Conservation (phyloP, 73 alveolate species). For the Symbiodinium pilosum region DNA sequence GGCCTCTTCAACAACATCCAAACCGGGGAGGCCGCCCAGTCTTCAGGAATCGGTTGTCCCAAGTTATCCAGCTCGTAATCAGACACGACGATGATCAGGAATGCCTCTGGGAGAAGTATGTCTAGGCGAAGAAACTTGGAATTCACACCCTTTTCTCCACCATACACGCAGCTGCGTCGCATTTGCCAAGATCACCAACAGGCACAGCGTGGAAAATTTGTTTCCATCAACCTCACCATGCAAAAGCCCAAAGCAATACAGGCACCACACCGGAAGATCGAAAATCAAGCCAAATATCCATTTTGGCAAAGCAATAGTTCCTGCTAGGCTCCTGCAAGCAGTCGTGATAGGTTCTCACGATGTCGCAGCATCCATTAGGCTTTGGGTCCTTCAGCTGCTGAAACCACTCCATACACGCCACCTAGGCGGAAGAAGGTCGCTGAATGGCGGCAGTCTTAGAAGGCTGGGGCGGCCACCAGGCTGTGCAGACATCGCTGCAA, state of each 20-base stretch:
- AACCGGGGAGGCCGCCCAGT: constrained; percentile 19
- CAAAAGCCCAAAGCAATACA: not conserved
- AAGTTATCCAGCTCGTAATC: constrained; percentile 46
- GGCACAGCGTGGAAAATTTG: constrained; percentile 70
- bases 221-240: constrained; percentile 23
- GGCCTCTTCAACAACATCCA: not conserved
- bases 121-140: not conserved
- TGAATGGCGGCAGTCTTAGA: too few relatives aligned
- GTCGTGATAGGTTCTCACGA: too few relatives aligned
- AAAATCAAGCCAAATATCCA: not conserved
- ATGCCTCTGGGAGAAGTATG: constrained; percentile 30
- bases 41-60: constrained; percentile 68
- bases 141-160: too few relatives aligned
- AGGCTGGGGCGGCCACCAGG: not conserved
- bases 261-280: not conserved
- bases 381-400: not conserved
- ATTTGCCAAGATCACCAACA: constrained; percentile 55
- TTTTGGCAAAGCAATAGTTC: constrained; percentile 36
- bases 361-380: too few relatives aligned
- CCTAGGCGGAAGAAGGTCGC: not conserved
- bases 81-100: constrained; percentile 80
- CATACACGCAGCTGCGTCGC: constrained; percentile 10
- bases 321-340: constrained; percentile 56
- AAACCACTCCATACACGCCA: constrained; percentile 1
- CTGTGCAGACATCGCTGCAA: not conserved